Conservation (phyloP, 805 yeast species). For the Lipomyces sp. region DNA sequence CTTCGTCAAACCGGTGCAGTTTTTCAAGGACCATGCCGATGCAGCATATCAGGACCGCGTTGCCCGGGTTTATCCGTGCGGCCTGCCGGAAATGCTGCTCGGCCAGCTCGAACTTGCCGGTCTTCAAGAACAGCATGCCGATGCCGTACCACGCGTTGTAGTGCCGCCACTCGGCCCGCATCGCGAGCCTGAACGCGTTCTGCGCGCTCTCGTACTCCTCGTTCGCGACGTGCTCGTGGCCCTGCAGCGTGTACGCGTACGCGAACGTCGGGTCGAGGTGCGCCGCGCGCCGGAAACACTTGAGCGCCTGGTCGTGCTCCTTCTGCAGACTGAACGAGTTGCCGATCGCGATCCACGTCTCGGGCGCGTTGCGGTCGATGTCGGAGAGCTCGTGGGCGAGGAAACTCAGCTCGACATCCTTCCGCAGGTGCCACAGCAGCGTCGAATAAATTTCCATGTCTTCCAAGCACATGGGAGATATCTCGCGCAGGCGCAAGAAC, state of each 20-base stretch:
- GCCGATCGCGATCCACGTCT: conserved; percentile 91
- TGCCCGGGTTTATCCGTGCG: conserved; percentile 81
- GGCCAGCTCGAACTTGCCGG: conserved; percentile 81
- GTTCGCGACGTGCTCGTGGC: conserved; percentile 83
- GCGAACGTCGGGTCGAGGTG: conserved; percentile 66
- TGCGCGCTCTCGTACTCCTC: conserved; percentile 90
- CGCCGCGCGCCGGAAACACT: conserved; percentile 77
- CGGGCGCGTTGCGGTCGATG: conserved; percentile 61
- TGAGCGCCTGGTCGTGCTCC: conserved; percentile 86
- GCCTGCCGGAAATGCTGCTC: conserved; percentile 86
- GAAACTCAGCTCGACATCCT: conserved; percentile 72
- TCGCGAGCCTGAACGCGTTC: conserved; percentile 74
- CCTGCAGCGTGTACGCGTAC: conserved; percentile 88
- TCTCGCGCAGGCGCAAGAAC: conserved; percentile 57
- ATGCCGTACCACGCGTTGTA: conserved; percentile 95
- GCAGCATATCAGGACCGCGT: conserved; percentile 85
- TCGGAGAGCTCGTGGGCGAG: conserved; percentile 78
- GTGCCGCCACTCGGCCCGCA: conserved; percentile 73
- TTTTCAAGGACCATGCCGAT: conserved; percentile 91
- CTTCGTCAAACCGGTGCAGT: conserved; percentile 61
- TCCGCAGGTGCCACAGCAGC: conserved; percentile 85
- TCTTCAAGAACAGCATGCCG: conserved; percentile 85
- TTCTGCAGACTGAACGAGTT: conserved; percentile 77
- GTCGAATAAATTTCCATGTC: conserved; percentile 94
- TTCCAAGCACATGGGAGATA: conserved; percentile 73